phyloP scores from a whole-genome alignment of 2,329 filamentous ascomycete genomes.

The Emydomyces testavorans region DNA sequence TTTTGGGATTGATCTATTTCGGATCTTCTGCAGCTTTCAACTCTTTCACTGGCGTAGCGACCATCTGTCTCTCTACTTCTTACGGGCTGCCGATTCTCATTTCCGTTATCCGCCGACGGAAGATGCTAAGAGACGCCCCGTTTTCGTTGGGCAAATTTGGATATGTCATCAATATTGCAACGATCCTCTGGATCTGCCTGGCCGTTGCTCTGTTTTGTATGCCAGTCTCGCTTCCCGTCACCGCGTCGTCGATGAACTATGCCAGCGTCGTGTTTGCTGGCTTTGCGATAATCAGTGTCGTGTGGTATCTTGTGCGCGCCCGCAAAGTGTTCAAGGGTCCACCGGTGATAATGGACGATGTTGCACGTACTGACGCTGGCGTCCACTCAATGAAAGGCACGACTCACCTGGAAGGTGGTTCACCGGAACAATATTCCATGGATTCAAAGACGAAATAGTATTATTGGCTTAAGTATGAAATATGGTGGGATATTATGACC shows the following conservation, averaged over 20 bases:
- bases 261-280: slow-evolving; percentile 55
- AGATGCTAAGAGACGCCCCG: slow-evolving; percentile 51
- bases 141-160: slow-evolving; percentile 61
- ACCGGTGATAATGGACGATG: slow-evolving; percentile 24
- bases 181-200: slow-evolving; percentile 59
- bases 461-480: neutral
- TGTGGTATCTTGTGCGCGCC: slow-evolving; percentile 54
- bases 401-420: slow-evolving; percentile 7
- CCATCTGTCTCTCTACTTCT: slow-evolving; percentile 63
- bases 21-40: slow-evolving; percentile 66
- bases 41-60: slow-evolving; percentile 68
- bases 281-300: slow-evolving; percentile 48
- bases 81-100: slow-evolving; percentile 68
- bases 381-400: slow-evolving; percentile 25
- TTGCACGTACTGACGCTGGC: slow-evolving; percentile 18
- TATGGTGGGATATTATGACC: neutral
- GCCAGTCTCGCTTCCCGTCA: slow-evolving; percentile 52
- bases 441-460: slow-evolving; percentile 5
- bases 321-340: slow-evolving; percentile 55
- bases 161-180: slow-evolving; percentile 54
- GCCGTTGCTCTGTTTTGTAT: slow-evolving; percentile 66
- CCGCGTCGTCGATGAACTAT: slow-evolving; percentile 52
- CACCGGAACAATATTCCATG: neutral
- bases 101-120: slow-evolving; percentile 54
- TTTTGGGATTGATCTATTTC: slow-evolving; percentile 69